Conservation (phyloP, 208 protist species). For the Willaertia magna region DNA sequence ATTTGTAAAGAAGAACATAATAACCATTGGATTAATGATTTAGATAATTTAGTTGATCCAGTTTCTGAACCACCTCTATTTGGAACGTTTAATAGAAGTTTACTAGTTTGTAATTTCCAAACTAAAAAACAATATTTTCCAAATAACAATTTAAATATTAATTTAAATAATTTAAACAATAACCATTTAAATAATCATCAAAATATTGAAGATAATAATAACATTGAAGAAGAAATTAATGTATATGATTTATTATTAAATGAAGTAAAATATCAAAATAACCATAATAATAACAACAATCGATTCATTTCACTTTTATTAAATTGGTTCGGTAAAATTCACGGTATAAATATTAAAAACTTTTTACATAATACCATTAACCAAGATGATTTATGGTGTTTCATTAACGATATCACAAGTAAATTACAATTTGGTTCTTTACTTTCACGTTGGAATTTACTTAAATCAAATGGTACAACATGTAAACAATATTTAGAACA, state of each 20-base stretch:
- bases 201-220: no score
- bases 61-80: background rate
- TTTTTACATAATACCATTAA: background rate
- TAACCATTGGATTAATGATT: background rate
- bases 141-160: no score
- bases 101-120: no score
- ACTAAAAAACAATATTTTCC: no score
- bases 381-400: background rate
- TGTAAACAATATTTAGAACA: background rate
- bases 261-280: no score
- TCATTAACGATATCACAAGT: background rate
- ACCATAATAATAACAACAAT: no score
- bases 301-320: background rate
- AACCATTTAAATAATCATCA: no score
- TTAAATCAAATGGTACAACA: background rate
- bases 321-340: background rate
- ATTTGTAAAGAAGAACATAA: background rate
- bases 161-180: no score
- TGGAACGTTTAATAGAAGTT: no score
- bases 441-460: background rate
- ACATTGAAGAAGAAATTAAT: no score
- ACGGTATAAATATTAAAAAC: background rate
- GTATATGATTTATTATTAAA: no score
- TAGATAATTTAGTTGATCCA: background rate
- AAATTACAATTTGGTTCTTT: background rate